Conservation (phyloP, 1,284 basidiomycete species). For the Pyrrhoderma noxium region DNA sequence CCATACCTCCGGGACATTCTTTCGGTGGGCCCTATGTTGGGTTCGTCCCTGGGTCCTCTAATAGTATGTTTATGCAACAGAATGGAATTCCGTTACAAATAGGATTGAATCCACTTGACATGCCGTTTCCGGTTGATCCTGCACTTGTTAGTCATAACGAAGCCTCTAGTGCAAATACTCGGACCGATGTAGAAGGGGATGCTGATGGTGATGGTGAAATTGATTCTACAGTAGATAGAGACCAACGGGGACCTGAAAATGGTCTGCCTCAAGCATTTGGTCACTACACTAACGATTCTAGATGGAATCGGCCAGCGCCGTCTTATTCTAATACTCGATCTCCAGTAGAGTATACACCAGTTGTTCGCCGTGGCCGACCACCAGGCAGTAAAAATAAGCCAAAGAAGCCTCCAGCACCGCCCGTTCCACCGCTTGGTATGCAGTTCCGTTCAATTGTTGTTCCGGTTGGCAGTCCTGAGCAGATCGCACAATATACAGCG, state of each 20-base stretch:
- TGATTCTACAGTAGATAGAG: background rate
- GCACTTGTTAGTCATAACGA: background rate
- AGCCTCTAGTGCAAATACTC: too few relatives aligned
- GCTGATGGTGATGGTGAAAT: background rate
- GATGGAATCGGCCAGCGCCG: background rate
- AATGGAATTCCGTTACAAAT: background rate
- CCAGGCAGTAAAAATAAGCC: background rate
- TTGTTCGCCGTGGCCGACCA: background rate
- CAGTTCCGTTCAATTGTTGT: conserved; percentile 10
- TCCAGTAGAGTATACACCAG: too few relatives aligned
- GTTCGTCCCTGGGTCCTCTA: background rate
- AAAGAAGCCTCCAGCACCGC: background rate
- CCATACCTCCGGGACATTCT: background rate
- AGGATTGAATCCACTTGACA: conserved; percentile 4
- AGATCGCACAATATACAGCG: background rate
- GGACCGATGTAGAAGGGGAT: too few relatives aligned
- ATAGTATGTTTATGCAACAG: background rate
- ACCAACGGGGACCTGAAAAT: background rate
- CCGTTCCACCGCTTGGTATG: background rate
- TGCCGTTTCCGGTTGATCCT: conserved; percentile 13
- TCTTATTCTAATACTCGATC: conserved; percentile 8
- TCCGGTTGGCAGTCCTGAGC: conserved; percentile 2
- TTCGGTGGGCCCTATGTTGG: background rate
- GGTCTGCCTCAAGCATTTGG: background rate
- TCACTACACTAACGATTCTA: background rate